phyloP scores from a whole-genome alignment of 352 stramenopile genomes.

The Phytophthora citrophthora region DNA sequence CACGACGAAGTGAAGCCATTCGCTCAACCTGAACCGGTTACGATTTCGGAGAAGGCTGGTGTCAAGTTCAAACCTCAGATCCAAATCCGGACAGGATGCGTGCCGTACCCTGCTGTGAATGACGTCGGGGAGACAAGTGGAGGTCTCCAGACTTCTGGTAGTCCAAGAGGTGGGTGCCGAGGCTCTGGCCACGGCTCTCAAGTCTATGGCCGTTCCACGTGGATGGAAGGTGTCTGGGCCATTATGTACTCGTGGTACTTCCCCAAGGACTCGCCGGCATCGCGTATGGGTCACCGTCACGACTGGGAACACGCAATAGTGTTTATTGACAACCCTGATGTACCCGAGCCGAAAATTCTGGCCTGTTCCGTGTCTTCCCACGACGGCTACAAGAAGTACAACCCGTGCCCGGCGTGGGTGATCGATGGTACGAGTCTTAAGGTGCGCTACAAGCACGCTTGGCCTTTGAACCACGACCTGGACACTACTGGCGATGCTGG shows the following conservation, averaged over 20 bases:
- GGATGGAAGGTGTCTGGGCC: conserved; percentile 4
- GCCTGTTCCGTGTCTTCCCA: conserved; percentile 6
- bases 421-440: conserved; percentile 7
- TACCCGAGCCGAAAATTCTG: neutral
- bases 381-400: conserved; percentile 12
- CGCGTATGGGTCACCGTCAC: conserved; percentile 9
- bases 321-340: conserved; percentile 10
- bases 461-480: conserved; percentile 8
- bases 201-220: conserved; percentile 8
- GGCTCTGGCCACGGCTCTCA: conserved; percentile 7
- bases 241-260: conserved; percentile 15
- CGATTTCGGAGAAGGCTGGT: conserved; percentile 7
- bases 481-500: conserved; percentile 6
- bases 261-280: conserved; percentile 1
- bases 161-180: neutral
- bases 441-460: conserved; percentile 2
- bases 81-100: conserved; percentile 6
- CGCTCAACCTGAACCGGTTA: conserved; percentile 7
- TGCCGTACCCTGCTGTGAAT: conserved; percentile 5
- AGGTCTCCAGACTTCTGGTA: conserved; percentile 5
- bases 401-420: neutral
- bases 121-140: neutral
- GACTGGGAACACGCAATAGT: conserved; percentile 11
- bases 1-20: conserved; percentile 7
- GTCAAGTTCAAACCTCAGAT: conserved; percentile 14